phyloP scores from a whole-genome alignment of 495 filamentous ascomycete species.

The Penicillium chermesinum region DNA sequence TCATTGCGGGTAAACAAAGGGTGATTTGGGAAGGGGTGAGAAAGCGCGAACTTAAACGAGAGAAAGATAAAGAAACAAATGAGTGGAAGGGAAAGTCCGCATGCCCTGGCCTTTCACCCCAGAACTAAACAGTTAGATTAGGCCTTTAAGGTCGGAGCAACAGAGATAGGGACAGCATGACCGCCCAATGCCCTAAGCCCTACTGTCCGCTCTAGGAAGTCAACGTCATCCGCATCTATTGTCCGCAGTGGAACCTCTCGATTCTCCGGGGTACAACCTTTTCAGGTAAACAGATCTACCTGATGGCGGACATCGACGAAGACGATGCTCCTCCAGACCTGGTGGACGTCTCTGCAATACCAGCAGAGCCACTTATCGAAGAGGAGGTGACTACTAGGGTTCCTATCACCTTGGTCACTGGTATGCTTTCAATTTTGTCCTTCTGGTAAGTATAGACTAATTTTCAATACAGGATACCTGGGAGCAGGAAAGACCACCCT shows the following conservation, averaged over 20 bases:
- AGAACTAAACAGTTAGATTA: conserved; percentile 11
- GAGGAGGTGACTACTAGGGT: conserved; percentile 50
- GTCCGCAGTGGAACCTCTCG: neutral
- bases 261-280: neutral
- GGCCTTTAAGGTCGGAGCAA: conserved; percentile 5
- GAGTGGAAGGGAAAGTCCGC: conserved; percentile 19
- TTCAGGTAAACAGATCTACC: neutral
- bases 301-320: conserved; percentile 52
- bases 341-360: conserved; percentile 47
- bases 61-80: conserved; percentile 16
- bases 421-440: conserved; percentile 33
- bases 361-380: conserved; percentile 21
- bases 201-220: conserved; percentile 28
- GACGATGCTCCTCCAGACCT: conserved; percentile 71
- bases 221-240: conserved; percentile 40
- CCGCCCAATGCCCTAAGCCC: conserved; percentile 37
- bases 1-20: conserved; percentile 31
- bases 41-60: conserved; percentile 19
- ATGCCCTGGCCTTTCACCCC: conserved; percentile 7
- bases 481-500: conserved; percentile 95
- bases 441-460: neutral
- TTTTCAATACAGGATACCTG: conserved; percentile 58
- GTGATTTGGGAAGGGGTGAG: neutral
- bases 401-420: conserved; percentile 93
- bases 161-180: conserved; percentile 23